Evolutionary conservation across 768 basidiomycete species (phyloP).

Genomic region (Daedaleopsis nitida): DNA sequence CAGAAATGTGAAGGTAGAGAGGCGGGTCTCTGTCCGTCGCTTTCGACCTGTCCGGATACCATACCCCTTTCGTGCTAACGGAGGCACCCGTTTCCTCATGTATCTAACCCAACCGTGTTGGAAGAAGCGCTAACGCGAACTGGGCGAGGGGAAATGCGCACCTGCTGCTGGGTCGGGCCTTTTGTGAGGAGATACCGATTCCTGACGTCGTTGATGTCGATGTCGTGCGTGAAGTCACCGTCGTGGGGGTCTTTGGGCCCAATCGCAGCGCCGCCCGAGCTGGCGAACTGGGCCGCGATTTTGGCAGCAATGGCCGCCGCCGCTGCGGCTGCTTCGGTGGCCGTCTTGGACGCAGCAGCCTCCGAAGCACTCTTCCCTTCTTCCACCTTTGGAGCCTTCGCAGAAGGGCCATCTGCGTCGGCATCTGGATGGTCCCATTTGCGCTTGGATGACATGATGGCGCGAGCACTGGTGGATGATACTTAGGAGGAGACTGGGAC

Average conservation of each 20-base stretch:
- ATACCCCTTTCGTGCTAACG: slow-evolving; percentile 89
- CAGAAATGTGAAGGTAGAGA: slow-evolving; percentile 91
- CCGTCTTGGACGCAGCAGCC: slow-evolving; percentile 77
- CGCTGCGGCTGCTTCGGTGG: slow-evolving; percentile 73
- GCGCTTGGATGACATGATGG: slow-evolving; percentile 67
- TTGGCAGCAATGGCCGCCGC: slow-evolving; percentile 91
- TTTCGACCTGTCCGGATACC: slow-evolving; percentile 93
- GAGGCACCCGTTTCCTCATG: slow-evolving; percentile 91
- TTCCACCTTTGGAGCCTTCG: slow-evolving; percentile 49
- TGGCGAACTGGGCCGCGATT: slow-evolving; percentile 86
- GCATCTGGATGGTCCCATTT: slow-evolving; percentile 74
- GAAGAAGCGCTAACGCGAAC: neutral
- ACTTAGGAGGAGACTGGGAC: neutral
- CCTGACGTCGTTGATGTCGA: slow-evolving; percentile 95
- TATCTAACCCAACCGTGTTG: slow-evolving; percentile 53
- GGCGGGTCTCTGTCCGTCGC: slow-evolving; percentile 93
- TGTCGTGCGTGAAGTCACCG: slow-evolving; percentile 84
- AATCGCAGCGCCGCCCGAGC: slow-evolving; percentile 36
- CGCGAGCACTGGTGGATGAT: neutral
- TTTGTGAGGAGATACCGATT: slow-evolving; percentile 95
- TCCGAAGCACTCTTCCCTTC: slow-evolving; percentile 65
- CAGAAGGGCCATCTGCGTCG: slow-evolving; percentile 44
- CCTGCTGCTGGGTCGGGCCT: slow-evolving; percentile 90
- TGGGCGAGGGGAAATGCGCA: slow-evolving; percentile 38
- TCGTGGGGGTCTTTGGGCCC: slow-evolving; percentile 66